phyloP scores from a whole-genome alignment of 179 eudicot genomes.

The Beta corolliflora region DNA sequence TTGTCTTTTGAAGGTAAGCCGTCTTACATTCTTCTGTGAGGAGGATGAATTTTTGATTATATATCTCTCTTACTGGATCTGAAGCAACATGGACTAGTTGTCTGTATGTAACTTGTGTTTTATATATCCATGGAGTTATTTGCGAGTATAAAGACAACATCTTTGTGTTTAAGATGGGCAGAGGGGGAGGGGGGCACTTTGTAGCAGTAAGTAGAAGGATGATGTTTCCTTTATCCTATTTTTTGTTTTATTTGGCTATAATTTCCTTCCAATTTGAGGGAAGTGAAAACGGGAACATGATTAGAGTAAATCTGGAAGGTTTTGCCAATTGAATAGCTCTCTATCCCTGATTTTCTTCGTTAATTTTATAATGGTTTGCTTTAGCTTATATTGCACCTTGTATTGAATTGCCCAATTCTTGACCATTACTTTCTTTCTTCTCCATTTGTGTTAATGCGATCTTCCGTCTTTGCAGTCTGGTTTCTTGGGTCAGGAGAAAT shows the following conservation, averaged over 20 bases:
- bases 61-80: not conserved
- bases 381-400: not conserved
- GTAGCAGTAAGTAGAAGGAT: not conserved
- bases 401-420: not conserved
- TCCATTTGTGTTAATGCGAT: not conserved
- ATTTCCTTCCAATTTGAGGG: not conserved
- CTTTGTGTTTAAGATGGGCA: not conserved
- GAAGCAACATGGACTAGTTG: not conserved
- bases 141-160: not conserved
- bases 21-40: not conserved
- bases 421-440: not conserved
- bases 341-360: not conserved
- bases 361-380: not conserved
- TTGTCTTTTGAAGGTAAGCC: slow-evolving; percentile 66
- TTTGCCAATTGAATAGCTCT: not conserved
- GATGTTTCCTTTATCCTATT: not conserved
- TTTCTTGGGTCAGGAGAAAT: slow-evolving; percentile 51
- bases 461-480: slow-evolving; percentile 54
- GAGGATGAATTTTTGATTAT: not conserved
- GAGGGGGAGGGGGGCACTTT: not conserved
- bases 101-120: not conserved
- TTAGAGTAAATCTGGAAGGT: not conserved
- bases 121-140: not conserved
- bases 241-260: not conserved
- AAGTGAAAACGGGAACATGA: not conserved